These are phyloP conservation scores for Trichoderma asperelloides DNA, from an alignment of 495 filamentous ascomycete genomes.

Conservation along the genomic window DNA sequence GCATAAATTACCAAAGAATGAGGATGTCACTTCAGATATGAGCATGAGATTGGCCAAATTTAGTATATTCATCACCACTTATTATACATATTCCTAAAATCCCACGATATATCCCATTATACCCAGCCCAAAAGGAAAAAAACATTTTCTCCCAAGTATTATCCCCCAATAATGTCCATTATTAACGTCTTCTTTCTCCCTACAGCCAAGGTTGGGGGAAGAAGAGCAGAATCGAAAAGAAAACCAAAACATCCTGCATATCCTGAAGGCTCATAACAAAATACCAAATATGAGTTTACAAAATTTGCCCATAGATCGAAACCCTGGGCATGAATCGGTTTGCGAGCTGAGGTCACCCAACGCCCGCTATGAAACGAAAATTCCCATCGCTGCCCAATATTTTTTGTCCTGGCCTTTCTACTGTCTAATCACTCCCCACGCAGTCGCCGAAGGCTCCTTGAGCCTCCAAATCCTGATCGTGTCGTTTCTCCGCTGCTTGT, in stretches of 20 bases:
- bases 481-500: slow-evolving; percentile 1
- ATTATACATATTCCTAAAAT: neutral
- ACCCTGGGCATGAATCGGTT: neutral
- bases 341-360: neutral
- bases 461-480: neutral
- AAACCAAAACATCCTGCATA: neutral
- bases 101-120: neutral
- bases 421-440: neutral
- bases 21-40: neutral
- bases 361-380: neutral
- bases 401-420: neutral
- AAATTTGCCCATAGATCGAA: neutral
- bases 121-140: neutral
- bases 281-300: neutral
- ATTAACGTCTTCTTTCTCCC: neutral
- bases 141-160: neutral
- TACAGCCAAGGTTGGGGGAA: neutral
- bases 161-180: neutral
- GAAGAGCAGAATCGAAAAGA: neutral
- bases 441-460: neutral
- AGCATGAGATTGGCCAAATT: neutral
- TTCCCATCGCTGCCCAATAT: neutral
- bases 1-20: no score
- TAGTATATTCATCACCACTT: neutral
- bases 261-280: neutral